phyloP scores from a whole-genome alignment of 83 land plant species.

The Picea mariana region DNA sequence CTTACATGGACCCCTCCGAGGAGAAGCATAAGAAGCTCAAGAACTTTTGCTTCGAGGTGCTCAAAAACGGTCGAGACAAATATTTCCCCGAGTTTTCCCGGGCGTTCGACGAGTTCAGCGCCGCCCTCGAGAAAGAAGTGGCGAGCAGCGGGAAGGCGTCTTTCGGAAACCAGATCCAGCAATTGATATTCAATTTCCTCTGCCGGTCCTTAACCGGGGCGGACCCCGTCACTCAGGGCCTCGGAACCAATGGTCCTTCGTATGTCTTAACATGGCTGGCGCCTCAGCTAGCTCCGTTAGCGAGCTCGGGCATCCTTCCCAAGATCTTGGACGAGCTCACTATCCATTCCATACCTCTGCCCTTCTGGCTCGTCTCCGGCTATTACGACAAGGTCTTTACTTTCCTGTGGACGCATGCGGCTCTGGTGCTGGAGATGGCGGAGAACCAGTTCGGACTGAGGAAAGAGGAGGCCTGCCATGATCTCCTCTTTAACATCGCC shows the following conservation, averaged over 20 bases:
- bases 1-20: constrained; percentile 71
- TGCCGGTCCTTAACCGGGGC: constrained; percentile 22
- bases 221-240: constrained; percentile 21
- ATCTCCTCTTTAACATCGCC: constrained; percentile 56
- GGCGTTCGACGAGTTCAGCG: constrained; percentile 22
- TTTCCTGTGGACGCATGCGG: constrained; percentile 15
- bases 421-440: constrained; percentile 41
- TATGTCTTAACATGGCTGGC: constrained; percentile 39
- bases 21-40: constrained; percentile 58
- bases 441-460: constrained; percentile 38
- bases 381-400: constrained; percentile 43
- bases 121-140: constrained; percentile 23
- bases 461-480: constrained; percentile 66
- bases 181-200: constrained; percentile 41
- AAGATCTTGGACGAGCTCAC: constrained; percentile 38
- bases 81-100: constrained; percentile 49
- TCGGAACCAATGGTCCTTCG: constrained; percentile 25
- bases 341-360: constrained; percentile 46
- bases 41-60: constrained; percentile 31
- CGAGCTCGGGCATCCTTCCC: constrained; percentile 34
- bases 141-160: constrained; percentile 29
- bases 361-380: constrained; percentile 32
- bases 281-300: constrained; percentile 47
- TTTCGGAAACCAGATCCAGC: constrained; percentile 23
- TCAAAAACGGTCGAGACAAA: constrained; percentile 22